Conservation (phyloP, 1,284 basidiomycete species). For the Pseudozyma pruni region DNA sequence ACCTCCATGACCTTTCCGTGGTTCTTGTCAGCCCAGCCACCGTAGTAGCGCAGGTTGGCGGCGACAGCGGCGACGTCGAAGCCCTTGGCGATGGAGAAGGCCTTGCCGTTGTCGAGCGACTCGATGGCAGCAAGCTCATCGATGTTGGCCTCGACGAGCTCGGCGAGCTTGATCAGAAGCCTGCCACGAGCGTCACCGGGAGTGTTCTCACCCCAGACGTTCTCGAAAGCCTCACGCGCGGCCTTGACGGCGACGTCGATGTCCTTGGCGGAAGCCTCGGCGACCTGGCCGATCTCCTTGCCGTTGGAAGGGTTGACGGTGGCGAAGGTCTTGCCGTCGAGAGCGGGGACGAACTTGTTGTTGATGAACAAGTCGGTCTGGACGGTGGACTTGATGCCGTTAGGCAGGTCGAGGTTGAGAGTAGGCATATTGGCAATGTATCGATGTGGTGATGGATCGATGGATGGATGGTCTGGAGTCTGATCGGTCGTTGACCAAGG, state of each 20-base stretch:
- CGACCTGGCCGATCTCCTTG: slow-evolving; percentile 62
- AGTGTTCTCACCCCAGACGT: slow-evolving; percentile 66
- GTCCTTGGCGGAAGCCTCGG: slow-evolving; percentile 64
- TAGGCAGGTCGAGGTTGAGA: slow-evolving; percentile 65
- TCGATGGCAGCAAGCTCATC: slow-evolving; percentile 74
- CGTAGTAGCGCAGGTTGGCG: slow-evolving; percentile 74
- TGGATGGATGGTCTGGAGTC: neutral
- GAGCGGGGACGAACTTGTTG: slow-evolving; percentile 61
- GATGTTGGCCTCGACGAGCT: slow-evolving; percentile 77
- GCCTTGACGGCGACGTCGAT: slow-evolving; percentile 62
- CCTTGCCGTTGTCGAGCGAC: slow-evolving; percentile 80
- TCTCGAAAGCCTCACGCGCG: slow-evolving; percentile 58
- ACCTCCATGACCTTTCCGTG: slow-evolving; percentile 84
- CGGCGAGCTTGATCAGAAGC: slow-evolving; percentile 76
- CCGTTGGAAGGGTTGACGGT: slow-evolving; percentile 62
- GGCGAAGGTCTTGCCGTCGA: slow-evolving; percentile 63
- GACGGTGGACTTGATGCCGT: slow-evolving; percentile 56
- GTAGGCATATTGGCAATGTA: slow-evolving; percentile 38
- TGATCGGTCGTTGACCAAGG: neutral
- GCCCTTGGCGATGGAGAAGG: slow-evolving; percentile 75
- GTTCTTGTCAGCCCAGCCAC: slow-evolving; percentile 80
- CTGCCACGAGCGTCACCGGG: slow-evolving; percentile 76
- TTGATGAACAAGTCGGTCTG: slow-evolving; percentile 63
- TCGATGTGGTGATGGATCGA: neutral
- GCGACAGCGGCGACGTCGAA: slow-evolving; percentile 80